phyloP scores from a whole-genome alignment of 352 stramenopile species.

The Globisporangium orthogonon region DNA sequence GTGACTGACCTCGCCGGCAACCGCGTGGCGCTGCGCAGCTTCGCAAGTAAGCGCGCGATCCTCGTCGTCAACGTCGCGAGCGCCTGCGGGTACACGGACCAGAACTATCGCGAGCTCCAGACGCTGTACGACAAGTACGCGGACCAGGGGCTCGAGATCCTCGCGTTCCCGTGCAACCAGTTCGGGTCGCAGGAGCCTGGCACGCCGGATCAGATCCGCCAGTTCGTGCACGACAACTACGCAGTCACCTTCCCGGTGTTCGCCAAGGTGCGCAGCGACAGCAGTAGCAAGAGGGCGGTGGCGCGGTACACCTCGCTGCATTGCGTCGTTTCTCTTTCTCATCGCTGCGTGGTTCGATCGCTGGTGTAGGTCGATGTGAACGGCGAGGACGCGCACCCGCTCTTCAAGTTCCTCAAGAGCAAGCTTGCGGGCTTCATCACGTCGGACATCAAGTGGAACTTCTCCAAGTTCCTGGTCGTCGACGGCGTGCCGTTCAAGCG shows the following conservation, averaged over 20 bases:
- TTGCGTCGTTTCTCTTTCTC: too few species aligned
- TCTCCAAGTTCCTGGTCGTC: constrained; percentile 83
- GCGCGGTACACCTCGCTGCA: too few species aligned
- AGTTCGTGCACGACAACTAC: constrained; percentile 71
- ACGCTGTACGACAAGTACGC: constrained; percentile 75
- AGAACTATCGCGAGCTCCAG: constrained; percentile 77
- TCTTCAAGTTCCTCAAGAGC: constrained; percentile 91
- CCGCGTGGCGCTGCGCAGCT: constrained; percentile 39
- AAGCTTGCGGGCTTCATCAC: constrained; percentile 55
- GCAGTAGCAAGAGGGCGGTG: neutral
- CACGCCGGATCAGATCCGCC: constrained; percentile 56
- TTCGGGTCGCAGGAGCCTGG: constrained; percentile 90
- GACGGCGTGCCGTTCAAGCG: constrained; percentile 64
- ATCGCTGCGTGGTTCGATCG: neutral
- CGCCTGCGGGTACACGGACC: constrained; percentile 72
- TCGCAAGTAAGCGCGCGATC: constrained; percentile 51
- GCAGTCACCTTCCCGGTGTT: constrained; percentile 83
- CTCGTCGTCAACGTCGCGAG: constrained; percentile 83
- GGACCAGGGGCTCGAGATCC: constrained; percentile 70
- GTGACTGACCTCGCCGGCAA: constrained; percentile 41
- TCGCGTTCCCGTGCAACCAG: constrained; percentile 96
- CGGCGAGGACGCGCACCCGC: constrained; percentile 66
- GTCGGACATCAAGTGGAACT: constrained; percentile 87
- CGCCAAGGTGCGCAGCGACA: constrained; percentile 44
- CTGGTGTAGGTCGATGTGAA: constrained; percentile 90